Percentiles rank a stretch among this genome's conserved stretches.
Evolutionary conservation across 1,284 basidiomycete species (phyloP).

Genomic region (Ustilago crameri): DNA sequence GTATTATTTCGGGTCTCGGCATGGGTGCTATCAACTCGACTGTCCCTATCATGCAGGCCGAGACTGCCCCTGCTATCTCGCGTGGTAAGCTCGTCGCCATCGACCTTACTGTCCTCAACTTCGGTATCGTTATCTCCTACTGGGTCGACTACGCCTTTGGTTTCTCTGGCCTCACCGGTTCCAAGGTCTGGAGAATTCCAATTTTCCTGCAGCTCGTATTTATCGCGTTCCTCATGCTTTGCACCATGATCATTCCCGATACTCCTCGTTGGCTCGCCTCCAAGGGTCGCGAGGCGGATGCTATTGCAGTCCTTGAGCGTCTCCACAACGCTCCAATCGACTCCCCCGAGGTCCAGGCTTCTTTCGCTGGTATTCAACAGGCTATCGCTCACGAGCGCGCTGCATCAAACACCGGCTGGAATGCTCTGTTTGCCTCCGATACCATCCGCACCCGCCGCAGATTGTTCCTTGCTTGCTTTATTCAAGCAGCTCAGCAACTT

Average conservation of each 20-base stretch:
- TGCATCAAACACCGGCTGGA: slow-evolving; percentile 50
- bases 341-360: slow-evolving; percentile 71
- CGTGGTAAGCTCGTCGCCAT: slow-evolving; percentile 78
- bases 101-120: slow-evolving; percentile 76
- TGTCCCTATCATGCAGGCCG: slow-evolving; percentile 75
- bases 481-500: slow-evolving; percentile 79
- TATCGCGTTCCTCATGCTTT: slow-evolving; percentile 74
- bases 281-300: slow-evolving; percentile 73
- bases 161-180: slow-evolving; percentile 70
- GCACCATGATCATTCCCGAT: slow-evolving; percentile 77
- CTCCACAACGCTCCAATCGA: slow-evolving; percentile 74
- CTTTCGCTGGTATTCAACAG: slow-evolving; percentile 70
- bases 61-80: slow-evolving; percentile 75
- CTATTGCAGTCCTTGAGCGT: slow-evolving; percentile 75
- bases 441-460: slow-evolving; percentile 77
- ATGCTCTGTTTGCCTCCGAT: slow-evolving; percentile 73
- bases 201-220: slow-evolving; percentile 77
- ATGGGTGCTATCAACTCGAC: slow-evolving; percentile 77
- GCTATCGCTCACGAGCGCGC: slow-evolving; percentile 60
- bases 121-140: slow-evolving; percentile 76
- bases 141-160: slow-evolving; percentile 69
- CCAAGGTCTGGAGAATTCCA: slow-evolving; percentile 76
- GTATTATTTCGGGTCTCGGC: slow-evolving; percentile 75
- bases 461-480: slow-evolving; percentile 73
- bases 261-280: slow-evolving; percentile 79